Percentiles rank a stretch among this genome's conserved stretches.
These are phyloP conservation scores for Cystobasidium onofrii DNA, from an alignment of 768 basidiomycete species.

Conservation along the genomic window DNA sequence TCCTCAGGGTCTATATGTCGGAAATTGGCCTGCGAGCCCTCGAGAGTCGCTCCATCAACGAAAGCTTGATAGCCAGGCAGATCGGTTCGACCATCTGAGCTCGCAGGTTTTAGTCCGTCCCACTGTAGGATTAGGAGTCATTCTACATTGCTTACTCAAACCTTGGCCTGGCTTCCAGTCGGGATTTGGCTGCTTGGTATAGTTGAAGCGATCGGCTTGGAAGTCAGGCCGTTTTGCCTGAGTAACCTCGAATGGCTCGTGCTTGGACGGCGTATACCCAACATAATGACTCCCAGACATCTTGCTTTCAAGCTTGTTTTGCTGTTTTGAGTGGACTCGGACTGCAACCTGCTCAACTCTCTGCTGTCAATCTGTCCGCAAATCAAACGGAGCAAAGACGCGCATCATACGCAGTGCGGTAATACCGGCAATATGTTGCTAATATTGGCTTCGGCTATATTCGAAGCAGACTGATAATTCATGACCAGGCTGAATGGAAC, in stretches of 20 bases:
- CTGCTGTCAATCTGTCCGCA: too few relatives aligned
- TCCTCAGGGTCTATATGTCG: neutral
- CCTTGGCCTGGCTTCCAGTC: constrained; percentile 36
- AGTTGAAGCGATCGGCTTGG: constrained; percentile 8
- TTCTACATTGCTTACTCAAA: neutral
- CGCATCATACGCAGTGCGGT: too few relatives aligned
- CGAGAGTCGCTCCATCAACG: too few relatives aligned
- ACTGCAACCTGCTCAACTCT: too few relatives aligned
- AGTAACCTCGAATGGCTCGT: constrained; percentile 17
- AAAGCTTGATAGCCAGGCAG: constrained; percentile 25
- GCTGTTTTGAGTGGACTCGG: too few relatives aligned
- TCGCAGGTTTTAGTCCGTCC: neutral
- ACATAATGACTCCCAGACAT: neutral
- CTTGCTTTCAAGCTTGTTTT: too few relatives aligned
- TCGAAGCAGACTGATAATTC: too few relatives aligned
- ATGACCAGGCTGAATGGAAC: too few relatives aligned
- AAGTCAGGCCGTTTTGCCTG: constrained; percentile 11
- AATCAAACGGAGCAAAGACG: too few relatives aligned
- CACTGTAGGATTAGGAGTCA: neutral
- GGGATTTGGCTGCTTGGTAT: constrained; percentile 32
- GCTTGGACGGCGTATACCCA: constrained; percentile 7
- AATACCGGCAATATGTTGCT: too few relatives aligned
- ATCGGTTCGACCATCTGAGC: constrained; percentile 31
- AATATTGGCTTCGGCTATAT: too few relatives aligned
- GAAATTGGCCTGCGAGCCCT: neutral